Evolutionary conservation across 2,329 filamentous ascomycete species (phyloP).

Genomic region (Tolypocladium album): DNA sequence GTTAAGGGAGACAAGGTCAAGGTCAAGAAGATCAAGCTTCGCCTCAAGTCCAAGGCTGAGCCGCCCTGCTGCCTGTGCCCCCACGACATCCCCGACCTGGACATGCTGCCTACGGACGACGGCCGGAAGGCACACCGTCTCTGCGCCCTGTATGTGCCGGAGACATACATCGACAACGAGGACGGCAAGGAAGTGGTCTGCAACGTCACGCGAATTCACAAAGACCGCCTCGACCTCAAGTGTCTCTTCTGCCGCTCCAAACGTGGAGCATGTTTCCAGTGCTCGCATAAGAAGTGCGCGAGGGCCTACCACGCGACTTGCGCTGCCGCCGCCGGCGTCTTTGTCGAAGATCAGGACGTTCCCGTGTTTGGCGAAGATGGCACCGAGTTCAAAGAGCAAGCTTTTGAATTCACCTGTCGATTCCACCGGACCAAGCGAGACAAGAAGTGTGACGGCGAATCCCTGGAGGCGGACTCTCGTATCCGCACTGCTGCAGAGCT

Average conservation of each 20-base stretch:
- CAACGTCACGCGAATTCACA: constrained; percentile 72
- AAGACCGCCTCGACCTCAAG: constrained; percentile 81
- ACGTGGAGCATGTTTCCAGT: constrained; percentile 94
- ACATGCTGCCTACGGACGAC: constrained; percentile 79
- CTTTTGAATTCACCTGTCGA: constrained; percentile 86
- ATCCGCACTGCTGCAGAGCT: constrained; percentile 57
- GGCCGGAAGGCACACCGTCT: constrained; percentile 78
- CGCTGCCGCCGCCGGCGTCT: constrained; percentile 81
- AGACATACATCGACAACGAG: constrained; percentile 72
- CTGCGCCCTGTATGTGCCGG: constrained; percentile 84
- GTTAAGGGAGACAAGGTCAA: constrained; percentile 34
- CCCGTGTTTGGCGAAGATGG: constrained; percentile 85
- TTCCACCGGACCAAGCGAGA: constrained; percentile 86
- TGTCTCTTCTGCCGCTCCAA: constrained; percentile 93
- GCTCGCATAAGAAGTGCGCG: constrained; percentile 87
- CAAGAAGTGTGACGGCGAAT: constrained; percentile 58
- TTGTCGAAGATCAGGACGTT: constrained; percentile 78
- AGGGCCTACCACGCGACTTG: constrained; percentile 93
- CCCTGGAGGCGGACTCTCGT: constrained; percentile 58
- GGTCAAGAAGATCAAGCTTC: constrained; percentile 73
- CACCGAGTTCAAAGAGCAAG: constrained; percentile 83
- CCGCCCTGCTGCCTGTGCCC: constrained; percentile 88
- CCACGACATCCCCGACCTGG: constrained; percentile 72
- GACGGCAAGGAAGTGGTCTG: constrained; percentile 64
- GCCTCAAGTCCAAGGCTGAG: constrained; percentile 58